These are phyloP conservation scores for Bruguiera gymnorhiza DNA, from an alignment of 345 rosid genomes.

Conservation along the genomic window DNA sequence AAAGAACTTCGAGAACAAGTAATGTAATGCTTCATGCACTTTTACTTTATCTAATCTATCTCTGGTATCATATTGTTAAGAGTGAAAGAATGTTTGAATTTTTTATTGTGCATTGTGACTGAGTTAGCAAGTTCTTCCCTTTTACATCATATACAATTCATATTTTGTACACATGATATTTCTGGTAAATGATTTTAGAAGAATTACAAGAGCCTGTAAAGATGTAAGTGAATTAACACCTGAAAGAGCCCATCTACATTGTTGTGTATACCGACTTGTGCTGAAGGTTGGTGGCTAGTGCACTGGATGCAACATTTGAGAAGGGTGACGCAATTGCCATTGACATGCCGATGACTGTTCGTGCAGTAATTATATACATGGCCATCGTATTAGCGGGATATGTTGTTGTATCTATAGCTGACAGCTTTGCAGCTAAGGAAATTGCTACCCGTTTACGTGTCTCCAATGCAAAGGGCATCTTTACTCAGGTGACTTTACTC, in stretches of 20 bases:
- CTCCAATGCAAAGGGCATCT: constrained; percentile 76
- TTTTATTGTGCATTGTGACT: background rate
- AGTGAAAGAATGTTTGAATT: background rate
- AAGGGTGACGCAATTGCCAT: constrained; percentile 88
- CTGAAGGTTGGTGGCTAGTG: constrained; percentile 79
- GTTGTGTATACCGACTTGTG: background rate
- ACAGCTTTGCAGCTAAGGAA: constrained; percentile 86
- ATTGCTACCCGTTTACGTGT: constrained; percentile 72
- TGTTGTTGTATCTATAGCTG: constrained; percentile 90
- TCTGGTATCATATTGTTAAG: constrained; percentile 2
- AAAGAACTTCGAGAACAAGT: constrained; percentile 71
- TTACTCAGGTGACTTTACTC: constrained; percentile 68
- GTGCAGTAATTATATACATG: constrained; percentile 74
- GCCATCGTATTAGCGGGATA: constrained; percentile 77
- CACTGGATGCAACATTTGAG: constrained; percentile 47
- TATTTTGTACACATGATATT: background rate
- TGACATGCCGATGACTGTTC: constrained; percentile 94
- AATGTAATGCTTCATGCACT: constrained; percentile 48
- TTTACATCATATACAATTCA: background rate
- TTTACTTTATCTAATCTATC: background rate
- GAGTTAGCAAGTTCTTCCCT: background rate
- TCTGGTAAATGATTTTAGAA: background rate
- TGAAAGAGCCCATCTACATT: background rate
- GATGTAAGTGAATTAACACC: background rate
- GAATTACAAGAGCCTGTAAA: background rate